Evolutionary conservation across 495 filamentous ascomycete species (phyloP), one percentile per base, ranked within the genome.

Genomic region (Penicillium atrosanguineum): DNA sequence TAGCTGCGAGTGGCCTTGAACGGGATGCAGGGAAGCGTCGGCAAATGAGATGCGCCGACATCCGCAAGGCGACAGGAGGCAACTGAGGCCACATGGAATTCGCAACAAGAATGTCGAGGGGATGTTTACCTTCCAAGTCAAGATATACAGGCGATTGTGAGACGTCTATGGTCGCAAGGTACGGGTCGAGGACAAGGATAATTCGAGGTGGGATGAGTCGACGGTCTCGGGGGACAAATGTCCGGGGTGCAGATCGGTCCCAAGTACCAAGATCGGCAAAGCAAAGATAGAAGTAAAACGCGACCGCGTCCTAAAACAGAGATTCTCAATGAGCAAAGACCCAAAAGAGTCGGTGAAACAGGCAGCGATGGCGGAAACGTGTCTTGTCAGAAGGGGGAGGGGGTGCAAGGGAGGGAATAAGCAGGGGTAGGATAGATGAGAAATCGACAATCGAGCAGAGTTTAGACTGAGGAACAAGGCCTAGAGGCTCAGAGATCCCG

Each of bases 141-240:
- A 7, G 18, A 31, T 21, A 16, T 9, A 18, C 7, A 34, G 3
- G 43, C 18, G 16, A 18, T 23, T 23, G 28, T 26, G 28, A 43
- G 39, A 42, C 14, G 39, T 36, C 48, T 44, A 31, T 36, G 12
- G 48, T 43, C 39, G 48, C 21, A 37, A 36, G 19, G 11, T 23
- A 41, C 16, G 42, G 42, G 34, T 44, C 42, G 31, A 48, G 40
- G 39, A 44, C 31, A 42, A 44, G 48, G 8, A 42, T n/a, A 26
- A 50, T 34, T 19, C 14, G 18, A 34, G 50, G 39, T 52, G 53
- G 53, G 51, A 61, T 58, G 57, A 52, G 54, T 63, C 43, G 55
- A 56, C 56, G 28, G 44, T 3, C 36, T 61, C 53, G 63, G 60
- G 46, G 40, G 46, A 54, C 28, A 57, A 62, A 19, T 49, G 48